Base-by-base conservation (phyloP, 441 rosid genomes). In the Syzygium malaccense region DNA sequence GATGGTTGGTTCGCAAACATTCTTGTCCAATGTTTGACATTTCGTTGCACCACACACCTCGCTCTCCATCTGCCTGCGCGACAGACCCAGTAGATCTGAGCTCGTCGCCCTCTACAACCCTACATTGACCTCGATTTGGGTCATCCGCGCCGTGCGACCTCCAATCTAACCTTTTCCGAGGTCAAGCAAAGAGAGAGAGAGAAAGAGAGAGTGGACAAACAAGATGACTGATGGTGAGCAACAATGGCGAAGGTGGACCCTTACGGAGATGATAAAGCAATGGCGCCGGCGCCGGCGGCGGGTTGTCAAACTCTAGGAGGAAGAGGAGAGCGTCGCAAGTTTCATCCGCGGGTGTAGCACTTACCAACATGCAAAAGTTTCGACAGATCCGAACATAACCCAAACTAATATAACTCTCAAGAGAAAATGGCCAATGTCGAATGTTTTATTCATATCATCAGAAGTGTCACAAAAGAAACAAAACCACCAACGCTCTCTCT, bases 211-310 rank as follows among this genome's bases (percentile, higher is more conserved):
- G 23, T n/a, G n/a, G 60, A 8, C 20, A 26, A 28, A 25, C 64
- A 10, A 26, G 48, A 33, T 9, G 48, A 37, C 37, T 14, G 79
- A 33, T 48, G 9, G 19, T 14, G 28, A 19, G 48, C 48, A 19
- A 68, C 48, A 19, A 68, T 68, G 79, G 79, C 48, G 79, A 68
- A 68, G 48, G 14, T 4, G 14, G 79, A 68, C 26, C 14, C 48
- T 33, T 20, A 33, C 48, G 4, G 25, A 19, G 79, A 33, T 0
- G 8, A 68, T 5, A 19, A 19, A 37, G 26, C 45, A 25, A 64
- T 20, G 0, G 37, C 41, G 2, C 0, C 8, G 48, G 8, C 4
- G 7, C 8, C 3, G 20, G 30, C 64, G 7, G 9, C 18, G 4
- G 0, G 2, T 14, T 25, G 45, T 10, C 45, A 66, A 32, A 32